phyloP scores from a whole-genome alignment of 257 asterid genomes.

The Capsicum pubescens region DNA sequence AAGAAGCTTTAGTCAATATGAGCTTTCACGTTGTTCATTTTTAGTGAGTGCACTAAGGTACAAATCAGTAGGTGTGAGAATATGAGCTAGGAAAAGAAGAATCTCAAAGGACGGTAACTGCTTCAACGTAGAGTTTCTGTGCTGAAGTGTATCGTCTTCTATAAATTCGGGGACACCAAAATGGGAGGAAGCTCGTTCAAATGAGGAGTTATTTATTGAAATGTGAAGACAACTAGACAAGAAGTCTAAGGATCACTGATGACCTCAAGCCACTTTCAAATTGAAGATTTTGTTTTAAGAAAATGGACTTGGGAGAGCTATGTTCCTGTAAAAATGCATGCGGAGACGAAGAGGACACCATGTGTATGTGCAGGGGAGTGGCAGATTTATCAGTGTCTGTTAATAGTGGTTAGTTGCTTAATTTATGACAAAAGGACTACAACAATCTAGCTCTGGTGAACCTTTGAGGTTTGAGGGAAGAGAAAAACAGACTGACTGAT shows the following conservation, averaged over 20 bases:
- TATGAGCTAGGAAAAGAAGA: background rate
- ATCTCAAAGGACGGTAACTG: background rate
- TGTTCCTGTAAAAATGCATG: background rate
- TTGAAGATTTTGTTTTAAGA: background rate
- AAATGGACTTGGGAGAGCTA: background rate
- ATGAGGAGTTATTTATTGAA: background rate
- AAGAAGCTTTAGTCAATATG: background rate
- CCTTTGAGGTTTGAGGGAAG: constrained; percentile 8
- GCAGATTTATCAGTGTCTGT: background rate
- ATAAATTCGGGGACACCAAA: background rate
- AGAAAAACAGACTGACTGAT: background rate
- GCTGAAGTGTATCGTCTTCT: background rate
- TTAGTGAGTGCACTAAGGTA: background rate
- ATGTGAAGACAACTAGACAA: constrained; percentile 7
- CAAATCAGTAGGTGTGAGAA: background rate
- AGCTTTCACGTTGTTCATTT: background rate
- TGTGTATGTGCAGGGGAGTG: background rate
- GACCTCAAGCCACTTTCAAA: constrained; percentile 13
- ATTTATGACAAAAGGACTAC: background rate
- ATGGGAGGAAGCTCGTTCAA: background rate
- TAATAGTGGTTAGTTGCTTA: background rate
- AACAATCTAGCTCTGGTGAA: background rate
- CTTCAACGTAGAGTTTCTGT: background rate
- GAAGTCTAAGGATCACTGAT: background rate
- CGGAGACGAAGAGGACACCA: background rate